These are phyloP conservation scores for Ogataea dorogensis DNA, from an alignment of 805 yeast species.

Conservation along the genomic window DNA sequence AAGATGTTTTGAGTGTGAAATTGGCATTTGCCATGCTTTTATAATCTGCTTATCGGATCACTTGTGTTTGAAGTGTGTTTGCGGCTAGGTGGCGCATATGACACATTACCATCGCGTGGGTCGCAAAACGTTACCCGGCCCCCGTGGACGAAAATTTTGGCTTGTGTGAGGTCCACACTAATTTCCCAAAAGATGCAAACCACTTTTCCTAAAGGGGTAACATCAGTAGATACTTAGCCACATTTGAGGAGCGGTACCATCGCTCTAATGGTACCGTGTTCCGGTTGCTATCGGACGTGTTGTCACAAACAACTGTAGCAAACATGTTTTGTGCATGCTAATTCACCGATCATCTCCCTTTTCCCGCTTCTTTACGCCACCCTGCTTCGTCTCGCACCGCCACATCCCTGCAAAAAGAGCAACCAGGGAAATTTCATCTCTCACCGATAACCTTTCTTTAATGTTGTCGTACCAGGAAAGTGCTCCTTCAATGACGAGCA, in stretches of 20 bases:
- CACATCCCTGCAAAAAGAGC: constrained; percentile 13
- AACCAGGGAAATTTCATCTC: constrained; percentile 13
- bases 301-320: too few relatives aligned
- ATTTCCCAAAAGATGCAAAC: constrained; percentile 13
- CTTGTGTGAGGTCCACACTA: background rate
- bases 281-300: background rate
- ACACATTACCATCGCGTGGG: constrained; percentile 5
- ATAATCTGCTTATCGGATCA: constrained; percentile 11
- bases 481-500: constrained; percentile 30
- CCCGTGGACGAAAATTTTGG: background rate
- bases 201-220: constrained; percentile 14
- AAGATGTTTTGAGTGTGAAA: constrained; percentile 4
- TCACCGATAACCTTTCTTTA: constrained; percentile 11
- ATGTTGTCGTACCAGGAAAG: constrained; percentile 32
- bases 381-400: constrained; percentile 4
- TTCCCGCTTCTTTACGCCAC: background rate
- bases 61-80: constrained; percentile 4
- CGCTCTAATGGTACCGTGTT: background rate
- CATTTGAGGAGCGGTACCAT: constrained; percentile 1
- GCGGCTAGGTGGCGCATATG: constrained; percentile 14
- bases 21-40: constrained; percentile 11
- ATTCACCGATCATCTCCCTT: background rate
- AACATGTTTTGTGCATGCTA: background rate
- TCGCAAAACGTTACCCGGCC: constrained; percentile 11
- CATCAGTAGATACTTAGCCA: constrained; percentile 7